These are phyloP conservation scores for Alternaria postmessia DNA, from an alignment of 2,329 filamentous ascomycete genomes.

Conservation along the genomic window DNA sequence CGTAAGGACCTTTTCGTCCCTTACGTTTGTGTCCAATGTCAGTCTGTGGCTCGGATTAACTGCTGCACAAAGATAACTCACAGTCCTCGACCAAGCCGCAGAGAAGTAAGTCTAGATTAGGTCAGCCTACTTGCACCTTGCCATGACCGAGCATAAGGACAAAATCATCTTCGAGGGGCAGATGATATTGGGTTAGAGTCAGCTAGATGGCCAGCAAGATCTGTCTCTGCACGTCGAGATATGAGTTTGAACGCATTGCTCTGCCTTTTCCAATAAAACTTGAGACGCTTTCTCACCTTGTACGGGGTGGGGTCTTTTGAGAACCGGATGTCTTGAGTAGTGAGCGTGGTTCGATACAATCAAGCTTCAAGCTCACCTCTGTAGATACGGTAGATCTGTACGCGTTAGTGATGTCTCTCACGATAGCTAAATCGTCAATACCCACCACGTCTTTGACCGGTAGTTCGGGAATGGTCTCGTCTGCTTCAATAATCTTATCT, in stretches of 20 bases:
- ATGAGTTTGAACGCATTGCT: background rate
- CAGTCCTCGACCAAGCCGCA: slow-evolving; percentile 5
- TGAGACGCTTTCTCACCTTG: slow-evolving; percentile 66
- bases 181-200: background rate
- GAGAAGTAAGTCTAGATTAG: slow-evolving; percentile 4
- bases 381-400: slow-evolving; percentile 81
- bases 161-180: background rate
- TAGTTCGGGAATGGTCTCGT: slow-evolving; percentile 85
- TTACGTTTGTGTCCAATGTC: slow-evolving; percentile 70
- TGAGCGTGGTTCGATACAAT: slow-evolving; percentile 4
- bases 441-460: slow-evolving; percentile 81
- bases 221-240: background rate
- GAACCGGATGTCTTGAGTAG: slow-evolving; percentile 73
- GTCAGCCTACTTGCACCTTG: background rate
- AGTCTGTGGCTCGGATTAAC: slow-evolving; percentile 22
- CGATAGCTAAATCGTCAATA: slow-evolving; percentile 1
- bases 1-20: slow-evolving; percentile 71
- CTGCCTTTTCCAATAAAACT: background rate
- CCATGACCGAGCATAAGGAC: background rate
- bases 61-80: background rate
- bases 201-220: background rate
- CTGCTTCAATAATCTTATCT: slow-evolving; percentile 72
- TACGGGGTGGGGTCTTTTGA: slow-evolving; percentile 86
- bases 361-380: slow-evolving; percentile 54
- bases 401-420: slow-evolving; percentile 17